These are phyloP conservation scores for Colletotrichum noveboracense DNA, from an alignment of 2,329 filamentous ascomycete genomes.

Conservation along the genomic window DNA sequence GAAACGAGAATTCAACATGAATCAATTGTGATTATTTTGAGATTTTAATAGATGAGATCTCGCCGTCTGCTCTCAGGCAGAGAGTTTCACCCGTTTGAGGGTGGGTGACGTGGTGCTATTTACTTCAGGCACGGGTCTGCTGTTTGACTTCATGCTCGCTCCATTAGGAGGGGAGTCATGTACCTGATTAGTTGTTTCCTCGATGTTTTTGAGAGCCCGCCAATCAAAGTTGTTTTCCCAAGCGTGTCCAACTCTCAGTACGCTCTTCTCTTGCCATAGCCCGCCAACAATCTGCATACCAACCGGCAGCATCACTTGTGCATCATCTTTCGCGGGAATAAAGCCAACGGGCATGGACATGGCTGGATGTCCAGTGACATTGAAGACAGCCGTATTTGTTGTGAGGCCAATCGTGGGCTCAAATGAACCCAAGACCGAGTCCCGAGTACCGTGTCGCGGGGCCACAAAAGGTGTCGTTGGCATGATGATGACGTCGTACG, in stretches of 20 bases:
- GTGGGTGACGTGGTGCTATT: background rate
- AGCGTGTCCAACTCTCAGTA: conserved; percentile 41
- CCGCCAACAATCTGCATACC: conserved; percentile 61
- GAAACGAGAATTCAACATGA: background rate
- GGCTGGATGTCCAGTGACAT: conserved; percentile 62
- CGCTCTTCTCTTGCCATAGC: conserved; percentile 53
- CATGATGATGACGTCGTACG: conserved; percentile 51
- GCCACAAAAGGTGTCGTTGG: conserved; percentile 54
- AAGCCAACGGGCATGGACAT: conserved; percentile 57
- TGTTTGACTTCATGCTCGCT: background rate
- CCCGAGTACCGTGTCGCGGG: conserved; percentile 43
- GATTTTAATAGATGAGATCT: background rate
- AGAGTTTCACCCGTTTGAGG: conserved; percentile 7
- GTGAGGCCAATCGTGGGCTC: conserved; percentile 58
- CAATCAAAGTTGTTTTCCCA: conserved; percentile 53
- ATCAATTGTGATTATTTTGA: background rate
- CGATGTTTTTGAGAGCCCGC: conserved; percentile 27
- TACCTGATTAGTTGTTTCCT: background rate
- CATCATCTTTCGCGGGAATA: conserved; percentile 42
- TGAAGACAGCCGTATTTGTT: conserved; percentile 61
- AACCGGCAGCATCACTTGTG: conserved; percentile 47
- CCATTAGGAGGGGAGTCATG: background rate
- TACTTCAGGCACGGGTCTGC: background rate
- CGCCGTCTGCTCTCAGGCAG: background rate
- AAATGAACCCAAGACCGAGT: conserved; percentile 48